Percentiles rank a stretch among this genome's conserved stretches.
These are phyloP conservation scores for Volutella citrinella DNA, from an alignment of 2,329 filamentous ascomycete genomes.

Conservation along the genomic window DNA sequence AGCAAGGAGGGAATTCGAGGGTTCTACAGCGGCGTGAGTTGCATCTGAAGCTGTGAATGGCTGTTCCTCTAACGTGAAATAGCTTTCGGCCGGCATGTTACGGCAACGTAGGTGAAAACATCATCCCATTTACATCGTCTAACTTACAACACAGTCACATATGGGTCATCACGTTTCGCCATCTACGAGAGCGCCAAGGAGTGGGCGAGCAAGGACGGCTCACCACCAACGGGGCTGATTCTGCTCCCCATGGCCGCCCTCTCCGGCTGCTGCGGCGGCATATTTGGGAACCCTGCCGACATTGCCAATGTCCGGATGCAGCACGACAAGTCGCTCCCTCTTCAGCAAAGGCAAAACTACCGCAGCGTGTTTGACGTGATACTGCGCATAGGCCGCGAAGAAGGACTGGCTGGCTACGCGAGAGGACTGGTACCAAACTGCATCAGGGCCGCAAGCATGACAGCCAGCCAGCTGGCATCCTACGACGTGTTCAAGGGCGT, in stretches of 20 bases:
- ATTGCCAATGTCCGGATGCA: slow-evolving; percentile 15
- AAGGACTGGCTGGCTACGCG: slow-evolving; percentile 7
- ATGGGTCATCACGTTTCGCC: slow-evolving; percentile 12
- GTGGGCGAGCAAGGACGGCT: background rate
- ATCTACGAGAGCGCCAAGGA: slow-evolving; percentile 14
- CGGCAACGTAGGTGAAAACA: slow-evolving; percentile 5
- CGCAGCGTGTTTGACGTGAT: slow-evolving; percentile 10
- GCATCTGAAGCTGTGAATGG: background rate
- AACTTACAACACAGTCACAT: slow-evolving; percentile 6
- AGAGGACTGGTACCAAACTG: slow-evolving; percentile 9
- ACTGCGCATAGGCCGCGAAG: slow-evolving; percentile 7
- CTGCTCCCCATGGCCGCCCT: slow-evolving; percentile 9
- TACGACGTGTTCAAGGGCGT: slow-evolving; percentile 12
- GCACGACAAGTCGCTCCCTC: slow-evolving; percentile 8
- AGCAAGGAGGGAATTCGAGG: slow-evolving; percentile 7
- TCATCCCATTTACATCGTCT: too few relatives aligned
- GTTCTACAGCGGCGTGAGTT: slow-evolving; percentile 8
- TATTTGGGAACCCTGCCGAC: slow-evolving; percentile 10
- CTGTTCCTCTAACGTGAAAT: background rate
- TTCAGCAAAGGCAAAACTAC: slow-evolving; percentile 10
- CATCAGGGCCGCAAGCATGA: slow-evolving; percentile 8
- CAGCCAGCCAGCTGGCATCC: slow-evolving; percentile 8
- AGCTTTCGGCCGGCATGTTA: slow-evolving; percentile 11
- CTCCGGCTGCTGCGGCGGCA: slow-evolving; percentile 6
- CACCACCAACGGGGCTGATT: slow-evolving; percentile 3